Conservation (phyloP, 768 basidiomycete genomes). For the Lactarius hatsudake region DNA sequence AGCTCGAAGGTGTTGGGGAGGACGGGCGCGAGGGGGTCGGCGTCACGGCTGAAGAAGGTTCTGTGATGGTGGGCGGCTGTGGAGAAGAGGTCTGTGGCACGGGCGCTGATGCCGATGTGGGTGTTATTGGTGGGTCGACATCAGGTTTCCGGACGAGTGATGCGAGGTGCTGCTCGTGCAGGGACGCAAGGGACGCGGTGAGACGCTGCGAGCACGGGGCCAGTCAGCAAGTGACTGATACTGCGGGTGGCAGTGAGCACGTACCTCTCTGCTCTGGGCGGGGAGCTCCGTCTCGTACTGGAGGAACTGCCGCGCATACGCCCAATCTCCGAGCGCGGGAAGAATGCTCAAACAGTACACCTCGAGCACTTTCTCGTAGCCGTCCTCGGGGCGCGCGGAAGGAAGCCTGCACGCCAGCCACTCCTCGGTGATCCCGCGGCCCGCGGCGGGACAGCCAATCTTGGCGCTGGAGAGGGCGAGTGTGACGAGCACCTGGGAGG, state of each 20-base stretch:
- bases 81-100: not conserved
- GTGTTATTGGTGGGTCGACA: not conserved
- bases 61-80: not conserved
- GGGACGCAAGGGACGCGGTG: slow-evolving; percentile 9
- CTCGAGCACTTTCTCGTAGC: slow-evolving; percentile 73
- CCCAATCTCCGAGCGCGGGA: slow-evolving; percentile 74
- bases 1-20: slow-evolving; percentile 24
- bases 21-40: slow-evolving; percentile 26
- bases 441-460: slow-evolving; percentile 56
- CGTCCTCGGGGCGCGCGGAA: slow-evolving; percentile 35
- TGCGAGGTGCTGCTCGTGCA: slow-evolving; percentile 21
- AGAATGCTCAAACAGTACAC: slow-evolving; percentile 72
- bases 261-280: slow-evolving; percentile 50
- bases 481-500: slow-evolving; percentile 66
- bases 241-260: slow-evolving; percentile 20
- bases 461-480: slow-evolving; percentile 70
- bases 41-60: slow-evolving; percentile 14
- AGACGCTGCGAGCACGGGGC: slow-evolving; percentile 16
- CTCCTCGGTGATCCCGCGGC: slow-evolving; percentile 67
- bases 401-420: slow-evolving; percentile 67
- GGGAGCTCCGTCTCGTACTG: slow-evolving; percentile 67
- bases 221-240: slow-evolving; percentile 26
- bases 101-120: not conserved
- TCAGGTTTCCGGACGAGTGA: slow-evolving; percentile 2
- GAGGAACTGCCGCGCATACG: slow-evolving; percentile 73